phyloP scores from a whole-genome alignment of 1,139 yeast species.

The Saccharomyces hybrid region DNA sequence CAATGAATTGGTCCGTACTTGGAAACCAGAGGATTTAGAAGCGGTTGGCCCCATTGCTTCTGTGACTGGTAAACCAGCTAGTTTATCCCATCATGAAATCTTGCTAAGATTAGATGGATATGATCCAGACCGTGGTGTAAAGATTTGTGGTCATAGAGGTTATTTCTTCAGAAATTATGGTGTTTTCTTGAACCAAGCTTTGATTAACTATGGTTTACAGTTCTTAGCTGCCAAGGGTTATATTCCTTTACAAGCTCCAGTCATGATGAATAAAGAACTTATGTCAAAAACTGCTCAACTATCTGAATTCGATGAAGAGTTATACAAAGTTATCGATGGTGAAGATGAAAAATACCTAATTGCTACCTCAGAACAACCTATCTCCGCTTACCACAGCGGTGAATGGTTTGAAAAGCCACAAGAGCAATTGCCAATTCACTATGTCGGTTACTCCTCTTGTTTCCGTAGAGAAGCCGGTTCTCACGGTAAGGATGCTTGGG shows the following conservation, averaged over 20 bases:
- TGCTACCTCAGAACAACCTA: constrained; percentile 99
- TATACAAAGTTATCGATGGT: constrained; percentile 94
- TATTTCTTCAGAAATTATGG: constrained; percentile 92
- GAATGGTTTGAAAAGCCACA: constrained; percentile 99
- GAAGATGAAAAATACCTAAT: constrained; percentile 94
- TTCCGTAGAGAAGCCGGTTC: constrained; percentile 99
- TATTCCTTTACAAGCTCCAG: constrained; percentile 94
- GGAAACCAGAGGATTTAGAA: constrained; percentile 67
- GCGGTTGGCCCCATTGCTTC: constrained; percentile 58
- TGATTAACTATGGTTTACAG: constrained; percentile 88
- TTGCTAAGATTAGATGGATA: constrained; percentile 91
- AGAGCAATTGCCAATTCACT: constrained; percentile 91
- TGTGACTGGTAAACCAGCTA: constrained; percentile 68
- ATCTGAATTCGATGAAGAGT: constrained; percentile 95
- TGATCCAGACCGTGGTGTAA: constrained; percentile 98
- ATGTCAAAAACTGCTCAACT: constrained; percentile 99
- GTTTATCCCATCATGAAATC: constrained; percentile 90
- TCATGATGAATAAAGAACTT: constrained; percentile 98
- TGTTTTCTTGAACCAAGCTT: constrained; percentile 95
- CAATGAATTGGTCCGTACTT: constrained; percentile 77
- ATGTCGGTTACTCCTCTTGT: constrained; percentile 97
- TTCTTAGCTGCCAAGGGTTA: constrained; percentile 77
- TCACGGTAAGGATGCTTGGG: constrained; percentile 99
- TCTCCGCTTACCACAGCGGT: constrained; percentile 92
- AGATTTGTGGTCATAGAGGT: constrained; percentile 98